Percentiles rank a stretch among this genome's conserved stretches.
phyloP scores from a whole-genome alignment of 345 rosid species.

The Citrus cavaleriei region DNA sequence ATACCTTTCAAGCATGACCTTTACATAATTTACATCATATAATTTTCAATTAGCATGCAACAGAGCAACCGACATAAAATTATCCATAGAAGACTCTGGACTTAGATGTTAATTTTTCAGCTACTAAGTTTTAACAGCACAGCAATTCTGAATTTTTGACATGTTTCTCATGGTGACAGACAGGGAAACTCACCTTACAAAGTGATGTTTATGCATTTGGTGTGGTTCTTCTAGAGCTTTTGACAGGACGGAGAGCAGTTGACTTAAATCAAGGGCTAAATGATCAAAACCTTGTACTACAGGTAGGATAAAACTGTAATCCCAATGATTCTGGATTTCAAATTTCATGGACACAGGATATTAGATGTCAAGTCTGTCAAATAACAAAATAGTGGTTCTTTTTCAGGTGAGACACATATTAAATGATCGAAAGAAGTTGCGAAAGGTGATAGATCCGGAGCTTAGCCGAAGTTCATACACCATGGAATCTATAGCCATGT shows the following conservation, averaged over 20 bases:
- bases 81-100: background rate
- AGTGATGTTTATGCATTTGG: slow-evolving; percentile 98
- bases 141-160: background rate
- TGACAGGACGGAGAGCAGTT: slow-evolving; percentile 93
- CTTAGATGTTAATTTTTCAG: background rate
- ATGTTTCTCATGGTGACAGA: slow-evolving; percentile 38
- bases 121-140: background rate
- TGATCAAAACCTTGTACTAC: slow-evolving; percentile 93
- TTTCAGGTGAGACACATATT: slow-evolving; percentile 78
- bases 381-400: slow-evolving; percentile 12
- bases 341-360: slow-evolving; percentile 10
- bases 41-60: background rate
- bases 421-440: slow-evolving; percentile 73
- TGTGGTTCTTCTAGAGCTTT: slow-evolving; percentile 89
- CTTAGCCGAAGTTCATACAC: slow-evolving; percentile 64
- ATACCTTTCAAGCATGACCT: background rate
- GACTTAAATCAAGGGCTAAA: slow-evolving; percentile 80
- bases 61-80: background rate
- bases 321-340: background rate
- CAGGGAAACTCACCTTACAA: slow-evolving; percentile 93
- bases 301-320: slow-evolving; percentile 40
- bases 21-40: background rate
- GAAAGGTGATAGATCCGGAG: slow-evolving; percentile 82
- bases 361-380: background rate
- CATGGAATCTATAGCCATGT: slow-evolving; percentile 80